Evolutionary conservation across 1,139 yeast species (phyloP), one percentile per base, ranked within the genome.

Genomic region (Blastobotrys apis): DNA sequence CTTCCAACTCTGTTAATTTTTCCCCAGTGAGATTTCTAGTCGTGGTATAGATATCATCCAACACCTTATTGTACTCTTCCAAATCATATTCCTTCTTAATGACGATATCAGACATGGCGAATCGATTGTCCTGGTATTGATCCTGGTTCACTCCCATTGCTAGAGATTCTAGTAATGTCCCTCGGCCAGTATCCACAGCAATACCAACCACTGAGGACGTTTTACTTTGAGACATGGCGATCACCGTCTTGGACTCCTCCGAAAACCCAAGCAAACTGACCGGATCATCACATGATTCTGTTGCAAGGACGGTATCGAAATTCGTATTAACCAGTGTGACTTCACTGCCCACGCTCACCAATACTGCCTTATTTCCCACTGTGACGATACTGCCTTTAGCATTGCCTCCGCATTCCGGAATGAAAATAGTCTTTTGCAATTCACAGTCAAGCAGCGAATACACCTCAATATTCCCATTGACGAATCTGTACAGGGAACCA

Each of bases 91-190:
- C 48, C 40, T 49, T 54, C 43, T 48, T 55, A 34, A 50, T 53
- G 25, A 62, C 40, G 16, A 61, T 48, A 23, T 59, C 62, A 1
- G 59, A 43, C 23, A 53, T 47, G 2, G 55, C 56, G 25, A 33
- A 46, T 10, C 44, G 30, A 49, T 48, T 48, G 26, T 46, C 50
- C 19, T 47, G 39, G 23, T 47, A 50, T 10, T 50, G 36, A 4
- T 49, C 48, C 21, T 47, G 51, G 27, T 57, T 54, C 33, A 80
- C 68, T 22, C 85, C 79, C 57, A 39, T 79, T 81, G 20, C 94
- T 92, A 39, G 86, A 62, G 26, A 87, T 80, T 85, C 92, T 49
- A 78, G 74, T 51, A 87, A 70, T 40, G 78, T 79, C 52, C 90
- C 88, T 32, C 75, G 65, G 2, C 94, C 94, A 15, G 81, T 77